Conservation (phyloP, 305 asterid genomes). For the Solanum aculeatissimum region DNA sequence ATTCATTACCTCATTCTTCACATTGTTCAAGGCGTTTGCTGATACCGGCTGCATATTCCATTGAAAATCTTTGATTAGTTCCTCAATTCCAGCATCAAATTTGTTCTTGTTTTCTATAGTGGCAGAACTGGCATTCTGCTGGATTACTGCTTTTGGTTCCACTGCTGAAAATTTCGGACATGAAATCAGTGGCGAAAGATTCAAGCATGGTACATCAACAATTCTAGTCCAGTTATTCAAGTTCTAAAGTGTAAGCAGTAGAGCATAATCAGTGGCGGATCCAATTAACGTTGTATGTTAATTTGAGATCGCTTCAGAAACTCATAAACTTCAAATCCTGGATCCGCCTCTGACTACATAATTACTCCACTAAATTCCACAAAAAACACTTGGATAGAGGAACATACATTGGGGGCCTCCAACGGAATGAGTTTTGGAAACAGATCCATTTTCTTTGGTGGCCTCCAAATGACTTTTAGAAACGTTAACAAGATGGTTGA, state of each 20-base stretch:
- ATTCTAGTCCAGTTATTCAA: background rate
- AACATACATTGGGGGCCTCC: background rate
- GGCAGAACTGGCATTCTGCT: background rate
- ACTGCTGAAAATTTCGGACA: background rate
- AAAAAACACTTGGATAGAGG: background rate
- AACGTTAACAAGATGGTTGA: background rate
- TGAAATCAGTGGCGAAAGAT: background rate
- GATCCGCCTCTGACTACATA: background rate
- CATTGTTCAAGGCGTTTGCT: background rate
- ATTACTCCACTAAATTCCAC: background rate
- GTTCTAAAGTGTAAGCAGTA: background rate
- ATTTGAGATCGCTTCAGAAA: background rate
- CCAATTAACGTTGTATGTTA: background rate
- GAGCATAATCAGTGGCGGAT: background rate
- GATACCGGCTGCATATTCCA: background rate
- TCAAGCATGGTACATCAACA: background rate
- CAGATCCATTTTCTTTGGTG: background rate
- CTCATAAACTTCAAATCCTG: background rate
- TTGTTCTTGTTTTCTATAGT: background rate
- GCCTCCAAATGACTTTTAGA: background rate
- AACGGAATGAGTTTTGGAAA: background rate
- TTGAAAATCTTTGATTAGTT: constrained; percentile 4
- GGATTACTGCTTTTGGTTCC: background rate
- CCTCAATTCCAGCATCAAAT: constrained; percentile 14
- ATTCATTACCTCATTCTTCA: background rate